phyloP scores from a whole-genome alignment of 495 filamentous ascomycete species.

The Cryomyces minteri region DNA sequence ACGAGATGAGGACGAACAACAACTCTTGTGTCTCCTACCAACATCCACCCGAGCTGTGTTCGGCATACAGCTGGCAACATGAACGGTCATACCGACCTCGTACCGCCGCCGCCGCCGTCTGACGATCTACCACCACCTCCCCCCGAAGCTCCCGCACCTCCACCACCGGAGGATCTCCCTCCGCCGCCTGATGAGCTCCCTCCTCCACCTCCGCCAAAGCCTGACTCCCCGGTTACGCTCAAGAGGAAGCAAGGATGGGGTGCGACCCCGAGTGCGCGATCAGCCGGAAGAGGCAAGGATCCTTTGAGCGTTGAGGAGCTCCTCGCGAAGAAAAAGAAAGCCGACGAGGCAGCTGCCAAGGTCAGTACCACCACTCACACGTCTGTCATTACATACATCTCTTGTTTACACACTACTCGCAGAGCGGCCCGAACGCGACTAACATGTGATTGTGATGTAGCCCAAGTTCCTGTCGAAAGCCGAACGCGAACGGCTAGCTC shows the following conservation, averaged over 20 bases:
- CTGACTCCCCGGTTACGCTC: constrained; percentile 33
- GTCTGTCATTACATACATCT: not conserved
- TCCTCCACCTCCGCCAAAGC: constrained; percentile 39
- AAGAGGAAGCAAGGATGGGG: constrained; percentile 37
- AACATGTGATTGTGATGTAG: constrained; percentile 23
- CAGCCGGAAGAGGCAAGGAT: constrained; percentile 15
- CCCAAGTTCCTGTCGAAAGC: constrained; percentile 88
- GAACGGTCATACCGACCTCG: too few relatives aligned
- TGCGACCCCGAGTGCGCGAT: constrained; percentile 11
- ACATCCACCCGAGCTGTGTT: too few relatives aligned
- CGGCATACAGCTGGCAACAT: too few relatives aligned
- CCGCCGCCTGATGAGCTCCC: constrained; percentile 21
- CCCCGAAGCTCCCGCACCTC: constrained; percentile 19
- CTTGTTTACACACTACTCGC: constrained; percentile 13
- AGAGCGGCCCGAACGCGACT: constrained; percentile 12
- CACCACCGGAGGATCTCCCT: constrained; percentile 24
- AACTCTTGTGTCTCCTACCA: too few relatives aligned
- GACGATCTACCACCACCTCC: constrained; percentile 18
- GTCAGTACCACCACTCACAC: constrained; percentile 23
- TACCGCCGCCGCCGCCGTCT: constrained; percentile 22
- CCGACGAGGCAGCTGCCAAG: constrained; percentile 59
- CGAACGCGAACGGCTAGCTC: constrained; percentile 66
- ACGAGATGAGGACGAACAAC: too few relatives aligned
- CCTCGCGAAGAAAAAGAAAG: constrained; percentile 58
- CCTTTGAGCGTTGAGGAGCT: constrained; percentile 65